These are phyloP conservation scores for Ambrosia artemisiifolia DNA, from an alignment of 129 eudicot genomes.

Conservation along the genomic window DNA sequence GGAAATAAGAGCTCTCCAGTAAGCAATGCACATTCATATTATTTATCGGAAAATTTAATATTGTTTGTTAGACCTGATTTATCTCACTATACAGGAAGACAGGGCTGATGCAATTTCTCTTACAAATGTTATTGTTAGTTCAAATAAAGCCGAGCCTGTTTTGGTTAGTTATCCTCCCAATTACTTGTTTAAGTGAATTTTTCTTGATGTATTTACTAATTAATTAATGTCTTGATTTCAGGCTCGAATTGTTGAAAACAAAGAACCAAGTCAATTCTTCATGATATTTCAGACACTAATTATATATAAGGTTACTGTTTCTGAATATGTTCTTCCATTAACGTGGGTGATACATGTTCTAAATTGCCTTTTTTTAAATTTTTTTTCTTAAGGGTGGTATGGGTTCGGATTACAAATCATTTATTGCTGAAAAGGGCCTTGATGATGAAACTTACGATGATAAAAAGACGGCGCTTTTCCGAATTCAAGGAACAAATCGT, in stretches of 20 bases:
- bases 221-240: slow-evolving; percentile 16
- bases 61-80: background rate
- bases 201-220: background rate
- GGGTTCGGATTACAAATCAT: slow-evolving; percentile 41
- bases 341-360: slow-evolving; percentile 8
- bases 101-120: slow-evolving; percentile 47
- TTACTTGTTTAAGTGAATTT: background rate
- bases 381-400: slow-evolving; percentile 44
- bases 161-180: slow-evolving; percentile 33
- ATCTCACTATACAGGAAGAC: slow-evolving; percentile 47
- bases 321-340: background rate
- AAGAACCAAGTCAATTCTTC: slow-evolving; percentile 50
- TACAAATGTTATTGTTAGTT: slow-evolving; percentile 39
- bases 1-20: slow-evolving; percentile 42
- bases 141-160: slow-evolving; percentile 49
- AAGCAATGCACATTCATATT: background rate
- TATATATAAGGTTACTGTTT: slow-evolving; percentile 36
- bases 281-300: slow-evolving; percentile 41
- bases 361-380: background rate
- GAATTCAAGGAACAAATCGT: slow-evolving; percentile 50
- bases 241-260: slow-evolving; percentile 48
- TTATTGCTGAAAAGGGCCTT: slow-evolving; percentile 35
- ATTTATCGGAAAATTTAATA: background rate
- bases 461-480: slow-evolving; percentile 45
- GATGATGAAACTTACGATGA: slow-evolving; percentile 51